Conservation (phyloP, 345 rosid species). For the Firmiana major region DNA sequence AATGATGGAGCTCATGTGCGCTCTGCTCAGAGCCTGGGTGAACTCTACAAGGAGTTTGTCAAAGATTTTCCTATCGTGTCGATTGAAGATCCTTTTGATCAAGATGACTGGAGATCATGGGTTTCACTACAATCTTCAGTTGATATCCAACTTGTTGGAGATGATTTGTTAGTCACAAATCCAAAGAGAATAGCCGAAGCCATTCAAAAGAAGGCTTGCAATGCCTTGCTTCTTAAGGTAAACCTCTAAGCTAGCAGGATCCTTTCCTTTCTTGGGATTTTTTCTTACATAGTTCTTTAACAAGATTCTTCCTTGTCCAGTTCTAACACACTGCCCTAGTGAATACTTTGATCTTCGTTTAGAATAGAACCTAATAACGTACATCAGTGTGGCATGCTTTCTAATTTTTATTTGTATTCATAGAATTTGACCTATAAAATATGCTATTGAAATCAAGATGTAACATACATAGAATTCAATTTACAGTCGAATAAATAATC, state of each 20-base stretch:
- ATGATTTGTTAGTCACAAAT: slow-evolving; percentile 94
- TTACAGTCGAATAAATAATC: neutral
- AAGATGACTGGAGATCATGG: slow-evolving; percentile 99
- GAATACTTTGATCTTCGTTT: slow-evolving; percentile 1
- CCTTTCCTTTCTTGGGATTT: neutral
- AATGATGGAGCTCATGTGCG: slow-evolving; percentile 84
- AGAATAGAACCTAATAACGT: neutral
- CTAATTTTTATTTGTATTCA: neutral
- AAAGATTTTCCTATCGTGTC: slow-evolving; percentile 90
- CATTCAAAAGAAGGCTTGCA: slow-evolving; percentile 86
- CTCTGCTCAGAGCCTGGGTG: slow-evolving; percentile 72
- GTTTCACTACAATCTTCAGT: slow-evolving; percentile 79
- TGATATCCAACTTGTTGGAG: slow-evolving; percentile 88
- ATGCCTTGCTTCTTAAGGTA: slow-evolving; percentile 85
- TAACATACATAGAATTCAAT: neutral
- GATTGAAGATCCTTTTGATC: slow-evolving; percentile 99
- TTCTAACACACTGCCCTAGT: neutral
- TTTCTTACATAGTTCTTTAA: neutral
- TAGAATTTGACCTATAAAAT: neutral
- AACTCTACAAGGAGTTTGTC: slow-evolving; percentile 80
- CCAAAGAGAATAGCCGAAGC: slow-evolving; percentile 94
- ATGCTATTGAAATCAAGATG: slow-evolving; percentile 1
- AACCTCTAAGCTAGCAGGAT: neutral
- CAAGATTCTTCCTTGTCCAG: neutral
- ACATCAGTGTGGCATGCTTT: neutral